phyloP scores from a whole-genome alignment of 1,139 yeast genomes.

The Suhomyces taliae region DNA sequence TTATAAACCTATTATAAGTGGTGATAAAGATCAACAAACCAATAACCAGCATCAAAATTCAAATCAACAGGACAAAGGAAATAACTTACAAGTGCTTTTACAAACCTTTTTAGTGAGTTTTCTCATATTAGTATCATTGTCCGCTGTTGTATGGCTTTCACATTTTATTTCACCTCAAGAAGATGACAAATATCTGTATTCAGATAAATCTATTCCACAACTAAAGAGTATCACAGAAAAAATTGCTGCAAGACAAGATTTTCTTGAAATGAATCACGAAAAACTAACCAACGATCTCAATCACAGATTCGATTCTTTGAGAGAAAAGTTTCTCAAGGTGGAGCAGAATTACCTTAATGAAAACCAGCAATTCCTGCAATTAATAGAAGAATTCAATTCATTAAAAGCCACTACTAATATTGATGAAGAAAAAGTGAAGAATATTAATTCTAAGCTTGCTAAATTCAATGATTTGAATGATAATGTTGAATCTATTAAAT shows the following conservation, averaged over 20 bases:
- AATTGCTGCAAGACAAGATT: conserved; percentile 15
- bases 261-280: conserved; percentile 16
- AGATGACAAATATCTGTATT: too few species aligned
- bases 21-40: neutral
- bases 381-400: conserved; percentile 12
- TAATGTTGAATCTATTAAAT: conserved; percentile 23
- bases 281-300: conserved; percentile 15
- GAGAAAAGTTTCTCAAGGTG: conserved; percentile 17
- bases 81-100: too few species aligned
- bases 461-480: conserved; percentile 18
- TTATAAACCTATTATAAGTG: neutral
- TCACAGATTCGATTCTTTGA: conserved; percentile 20
- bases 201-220: too few species aligned
- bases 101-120: too few species aligned
- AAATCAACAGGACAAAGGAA: too few species aligned
- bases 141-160: too few species aligned
- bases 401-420: conserved; percentile 6
- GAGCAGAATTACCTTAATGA: conserved; percentile 11
- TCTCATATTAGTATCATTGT: too few species aligned
- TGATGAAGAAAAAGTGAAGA: conserved; percentile 19
- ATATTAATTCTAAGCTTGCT: conserved; percentile 20
- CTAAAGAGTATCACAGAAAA: too few species aligned
- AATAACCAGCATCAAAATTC: neutral
- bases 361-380: conserved; percentile 11
- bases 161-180: too few species aligned